A percentile compares a stretch with the other conserved stretches of the same genome.
These are phyloP conservation scores for Yamadazyma triangularis DNA, from an alignment of 1,139 yeast genomes.

Conservation along the genomic window DNA sequence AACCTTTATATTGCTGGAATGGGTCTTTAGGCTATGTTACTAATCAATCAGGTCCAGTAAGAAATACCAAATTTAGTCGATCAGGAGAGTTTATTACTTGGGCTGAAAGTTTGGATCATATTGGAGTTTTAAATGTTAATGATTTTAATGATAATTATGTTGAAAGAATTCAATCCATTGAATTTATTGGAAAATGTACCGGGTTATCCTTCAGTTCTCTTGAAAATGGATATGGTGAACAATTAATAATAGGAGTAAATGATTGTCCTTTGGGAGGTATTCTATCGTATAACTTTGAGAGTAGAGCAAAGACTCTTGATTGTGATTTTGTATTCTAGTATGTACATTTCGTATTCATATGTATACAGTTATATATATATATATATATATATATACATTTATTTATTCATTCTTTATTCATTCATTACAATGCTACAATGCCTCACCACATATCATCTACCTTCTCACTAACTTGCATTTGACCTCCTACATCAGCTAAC, in stretches of 20 bases:
- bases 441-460: conserved; percentile 48
- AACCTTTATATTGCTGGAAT: conserved; percentile 28
- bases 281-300: conserved; percentile 41
- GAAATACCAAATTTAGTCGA: conserved; percentile 49
- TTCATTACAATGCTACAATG: too few species aligned
- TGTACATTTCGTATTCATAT: too few species aligned
- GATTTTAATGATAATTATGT: conserved; percentile 18
- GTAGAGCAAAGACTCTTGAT: conserved; percentile 32
- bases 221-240: conserved; percentile 44
- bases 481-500: conserved; percentile 36
- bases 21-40: conserved; percentile 28
- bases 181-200: conserved; percentile 55
- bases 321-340: conserved; percentile 33
- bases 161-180: conserved; percentile 43
- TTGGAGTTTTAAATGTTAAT: conserved; percentile 42
- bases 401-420: background rate
- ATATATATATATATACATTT: background rate
- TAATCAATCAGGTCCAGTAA: conserved; percentile 41
- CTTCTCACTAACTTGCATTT: conserved; percentile 34
- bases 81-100: conserved; percentile 45
- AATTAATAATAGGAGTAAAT: conserved; percentile 48
- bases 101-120: conserved; percentile 61
- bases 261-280: conserved; percentile 60
- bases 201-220: conserved; percentile 50
- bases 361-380: too few species aligned